Evolutionary conservation across 106 monocot species (phyloP).

Genomic region (Platanthera guangdongensis): DNA sequence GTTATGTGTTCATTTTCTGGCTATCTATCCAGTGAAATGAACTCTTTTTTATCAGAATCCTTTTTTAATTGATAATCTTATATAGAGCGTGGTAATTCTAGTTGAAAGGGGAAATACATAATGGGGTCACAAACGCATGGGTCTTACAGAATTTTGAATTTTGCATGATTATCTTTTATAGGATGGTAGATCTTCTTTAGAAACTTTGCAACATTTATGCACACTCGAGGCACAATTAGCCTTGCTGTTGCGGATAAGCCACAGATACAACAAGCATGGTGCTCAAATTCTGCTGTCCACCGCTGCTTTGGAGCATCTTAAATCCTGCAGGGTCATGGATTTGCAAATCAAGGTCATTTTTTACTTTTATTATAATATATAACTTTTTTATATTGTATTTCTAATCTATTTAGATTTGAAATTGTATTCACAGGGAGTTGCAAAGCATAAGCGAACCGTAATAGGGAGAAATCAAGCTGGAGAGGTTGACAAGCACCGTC

Average conservation of each 20-base stretch:
- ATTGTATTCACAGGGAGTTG: constrained; percentile 23
- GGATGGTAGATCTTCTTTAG: constrained; percentile 48
- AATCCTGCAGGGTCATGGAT: constrained; percentile 40
- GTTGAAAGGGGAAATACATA: too few species aligned
- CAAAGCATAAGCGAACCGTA: constrained; percentile 14
- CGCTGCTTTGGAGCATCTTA: constrained; percentile 67
- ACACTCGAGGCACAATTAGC: constrained; percentile 73
- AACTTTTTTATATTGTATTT: background rate
- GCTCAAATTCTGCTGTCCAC: constrained; percentile 84
- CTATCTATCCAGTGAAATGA: background rate
- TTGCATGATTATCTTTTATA: constrained; percentile 14
- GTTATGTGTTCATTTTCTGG: background rate
- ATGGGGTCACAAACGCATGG: too few species aligned
- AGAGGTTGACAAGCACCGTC: constrained; percentile 32
- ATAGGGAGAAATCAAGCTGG: constrained; percentile 24
- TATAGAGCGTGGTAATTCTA: too few species aligned
- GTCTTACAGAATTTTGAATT: background rate
- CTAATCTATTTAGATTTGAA: background rate
- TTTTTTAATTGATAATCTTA: too few species aligned
- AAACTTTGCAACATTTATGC: constrained; percentile 58
- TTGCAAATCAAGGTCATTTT: constrained; percentile 48
- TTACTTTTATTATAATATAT: background rate
- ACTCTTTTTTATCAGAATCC: background rate
- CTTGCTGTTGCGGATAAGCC: constrained; percentile 70
- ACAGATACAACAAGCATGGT: constrained; percentile 69